These are phyloP conservation scores for Xylariales sp. DNA, from an alignment of 2,329 filamentous ascomycete genomes.

Conservation along the genomic window DNA sequence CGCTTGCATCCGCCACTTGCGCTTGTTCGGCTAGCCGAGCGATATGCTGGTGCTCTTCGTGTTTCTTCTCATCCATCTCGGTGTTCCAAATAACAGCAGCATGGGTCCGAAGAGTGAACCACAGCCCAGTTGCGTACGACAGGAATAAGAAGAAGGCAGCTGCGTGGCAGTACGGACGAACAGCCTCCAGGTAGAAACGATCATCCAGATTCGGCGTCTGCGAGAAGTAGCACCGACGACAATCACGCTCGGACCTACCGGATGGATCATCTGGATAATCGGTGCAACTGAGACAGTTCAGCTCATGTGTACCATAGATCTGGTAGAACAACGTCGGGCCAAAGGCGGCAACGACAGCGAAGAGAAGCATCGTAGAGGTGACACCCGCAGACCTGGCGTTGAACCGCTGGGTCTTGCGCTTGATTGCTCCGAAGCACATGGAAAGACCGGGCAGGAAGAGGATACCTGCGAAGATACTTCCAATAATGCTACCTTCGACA, in stretches of 20 bases:
- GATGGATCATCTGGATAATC: constrained; percentile 36
- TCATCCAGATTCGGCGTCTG: constrained; percentile 81
- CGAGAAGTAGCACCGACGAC: constrained; percentile 88
- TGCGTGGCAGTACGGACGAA: constrained; percentile 90
- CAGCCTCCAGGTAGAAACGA: constrained; percentile 83
- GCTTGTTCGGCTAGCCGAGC: constrained; percentile 30
- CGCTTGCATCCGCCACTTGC: constrained; percentile 41
- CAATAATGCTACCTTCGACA: constrained; percentile 94
- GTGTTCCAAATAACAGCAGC: constrained; percentile 96
- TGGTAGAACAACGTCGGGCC: constrained; percentile 96
- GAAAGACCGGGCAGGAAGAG: constrained; percentile 90
- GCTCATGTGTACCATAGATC: constrained; percentile 94
- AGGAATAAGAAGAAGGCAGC: constrained; percentile 81
- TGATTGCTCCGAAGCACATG: constrained; percentile 98
- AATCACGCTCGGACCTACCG: constrained; percentile 59
- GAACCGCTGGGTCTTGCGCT: constrained; percentile 96
- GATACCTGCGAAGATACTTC: constrained; percentile 95
- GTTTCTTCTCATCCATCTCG: constrained; percentile 73
- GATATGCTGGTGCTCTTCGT: constrained; percentile 41
- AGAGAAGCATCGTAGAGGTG: constrained; percentile 95
- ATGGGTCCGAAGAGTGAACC: constrained; percentile 94
- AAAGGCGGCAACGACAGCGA: constrained; percentile 92
- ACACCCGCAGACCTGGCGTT: constrained; percentile 95
- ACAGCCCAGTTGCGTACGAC: constrained; percentile 87
- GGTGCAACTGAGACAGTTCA: constrained; percentile 71